phyloP scores from a whole-genome alignment of 495 filamentous ascomycete genomes.

The Aspergillus incahuasiensis region DNA sequence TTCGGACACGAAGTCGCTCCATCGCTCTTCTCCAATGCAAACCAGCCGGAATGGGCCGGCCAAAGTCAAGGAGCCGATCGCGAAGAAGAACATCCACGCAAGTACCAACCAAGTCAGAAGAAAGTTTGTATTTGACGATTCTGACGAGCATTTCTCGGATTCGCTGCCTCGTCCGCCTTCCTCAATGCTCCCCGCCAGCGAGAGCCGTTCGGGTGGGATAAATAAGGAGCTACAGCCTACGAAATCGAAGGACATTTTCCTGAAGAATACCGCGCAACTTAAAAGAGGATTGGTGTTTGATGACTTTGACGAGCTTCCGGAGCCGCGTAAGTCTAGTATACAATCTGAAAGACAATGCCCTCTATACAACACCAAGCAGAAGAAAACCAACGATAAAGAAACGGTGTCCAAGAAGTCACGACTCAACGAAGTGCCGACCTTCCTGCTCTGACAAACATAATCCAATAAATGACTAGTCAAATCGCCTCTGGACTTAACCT shows the following conservation, averaged over 20 bases:
- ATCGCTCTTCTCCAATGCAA: background rate
- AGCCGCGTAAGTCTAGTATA: conserved; percentile 22
- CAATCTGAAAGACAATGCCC: conserved; percentile 15
- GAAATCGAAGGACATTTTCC: background rate
- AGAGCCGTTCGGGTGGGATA: background rate
- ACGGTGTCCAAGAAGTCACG: conserved; percentile 27
- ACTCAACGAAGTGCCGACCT: conserved; percentile 45
- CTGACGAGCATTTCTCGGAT: conserved; percentile 20
- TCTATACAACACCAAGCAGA: conserved; percentile 13
- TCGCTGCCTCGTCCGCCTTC: background rate
- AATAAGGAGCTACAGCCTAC: background rate
- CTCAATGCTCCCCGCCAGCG: background rate
- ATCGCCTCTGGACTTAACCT: too few relatives aligned
- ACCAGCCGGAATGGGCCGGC: background rate
- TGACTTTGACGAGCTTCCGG: conserved; percentile 41
- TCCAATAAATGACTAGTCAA: background rate
- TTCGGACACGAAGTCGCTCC: background rate
- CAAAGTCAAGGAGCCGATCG: background rate
- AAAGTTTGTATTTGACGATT: conserved; percentile 39
- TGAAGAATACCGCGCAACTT: conserved; percentile 14
- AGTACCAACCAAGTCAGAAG: conserved; percentile 22
- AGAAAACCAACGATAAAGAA: conserved; percentile 16
- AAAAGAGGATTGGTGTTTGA: conserved; percentile 38
- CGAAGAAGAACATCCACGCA: background rate
- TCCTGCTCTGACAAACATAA: conserved; percentile 32